Percentiles rank a stretch among this genome's conserved stretches.
Conservation (phyloP, 1,284 basidiomycete genomes). For the Tylopilus sp. region DNA sequence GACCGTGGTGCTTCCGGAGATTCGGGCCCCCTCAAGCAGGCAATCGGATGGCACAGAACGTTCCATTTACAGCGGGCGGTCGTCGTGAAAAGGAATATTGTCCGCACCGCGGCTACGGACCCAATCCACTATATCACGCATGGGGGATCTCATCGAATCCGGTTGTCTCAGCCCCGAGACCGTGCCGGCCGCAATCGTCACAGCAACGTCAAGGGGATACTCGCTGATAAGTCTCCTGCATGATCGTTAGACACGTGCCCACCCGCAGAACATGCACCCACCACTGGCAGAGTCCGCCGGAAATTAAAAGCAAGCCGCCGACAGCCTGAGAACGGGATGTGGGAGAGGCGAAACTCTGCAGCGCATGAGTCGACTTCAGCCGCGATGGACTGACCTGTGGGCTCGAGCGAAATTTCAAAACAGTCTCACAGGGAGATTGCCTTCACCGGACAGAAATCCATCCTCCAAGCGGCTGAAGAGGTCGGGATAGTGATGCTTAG, state of each 20-base stretch:
- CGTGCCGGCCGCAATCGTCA: slow-evolving; percentile 15
- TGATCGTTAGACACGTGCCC: slow-evolving; percentile 7
- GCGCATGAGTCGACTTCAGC: neutral
- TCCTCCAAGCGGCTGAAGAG: too few relatives aligned
- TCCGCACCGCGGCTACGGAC: slow-evolving; percentile 2
- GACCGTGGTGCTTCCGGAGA: slow-evolving; percentile 3
- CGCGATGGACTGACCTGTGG: neutral
- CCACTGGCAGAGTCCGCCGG: slow-evolving; percentile 18
- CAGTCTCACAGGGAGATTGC: too few relatives aligned
- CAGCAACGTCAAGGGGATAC: neutral
- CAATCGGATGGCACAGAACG: slow-evolving; percentile 13
- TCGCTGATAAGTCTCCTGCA: slow-evolving; percentile 2
- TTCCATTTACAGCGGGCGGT: slow-evolving; percentile 18
- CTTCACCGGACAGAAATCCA: too few relatives aligned
- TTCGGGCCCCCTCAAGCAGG: slow-evolving; percentile 12
- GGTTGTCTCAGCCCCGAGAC: slow-evolving; percentile 6
- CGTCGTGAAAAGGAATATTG: slow-evolving; percentile 4
- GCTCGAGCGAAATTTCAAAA: neutral
- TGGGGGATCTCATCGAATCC: slow-evolving; percentile 13
- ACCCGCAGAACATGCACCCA: slow-evolving; percentile 6
- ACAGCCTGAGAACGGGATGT: slow-evolving; percentile 1
- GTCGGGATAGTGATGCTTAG: too few relatives aligned
- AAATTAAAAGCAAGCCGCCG: slow-evolving; percentile 31
- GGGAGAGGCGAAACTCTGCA: neutral
- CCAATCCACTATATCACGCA: slow-evolving; percentile 1